These are phyloP conservation scores for Warburgia ugandensis DNA, from an alignment of 164 flowering plant species.

Conservation along the genomic window DNA sequence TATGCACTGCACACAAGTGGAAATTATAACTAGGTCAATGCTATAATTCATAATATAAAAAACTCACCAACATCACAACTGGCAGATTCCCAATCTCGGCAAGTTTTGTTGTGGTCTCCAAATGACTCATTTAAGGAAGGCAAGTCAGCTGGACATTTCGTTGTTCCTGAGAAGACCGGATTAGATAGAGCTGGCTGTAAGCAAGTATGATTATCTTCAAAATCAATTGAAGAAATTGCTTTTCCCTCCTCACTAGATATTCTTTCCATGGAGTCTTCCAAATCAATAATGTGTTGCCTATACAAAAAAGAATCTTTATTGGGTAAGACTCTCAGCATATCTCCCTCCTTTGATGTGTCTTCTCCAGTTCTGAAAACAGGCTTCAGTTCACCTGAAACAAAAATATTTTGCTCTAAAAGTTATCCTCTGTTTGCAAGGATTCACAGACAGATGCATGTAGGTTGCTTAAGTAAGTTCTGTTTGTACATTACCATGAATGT, in stretches of 20 bases:
- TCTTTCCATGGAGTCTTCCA: background rate
- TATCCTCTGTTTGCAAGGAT: constrained; percentile 1
- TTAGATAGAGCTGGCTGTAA: constrained; percentile 12
- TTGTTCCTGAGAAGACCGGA: constrained; percentile 6
- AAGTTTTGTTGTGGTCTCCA: constrained; percentile 5
- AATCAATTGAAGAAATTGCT: background rate
- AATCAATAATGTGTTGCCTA: too few relatives aligned
- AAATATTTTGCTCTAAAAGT: background rate
- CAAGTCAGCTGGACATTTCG: constrained; percentile 8
- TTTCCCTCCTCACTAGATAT: background rate
- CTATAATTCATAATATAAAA: background rate
- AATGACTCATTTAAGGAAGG: constrained; percentile 5
- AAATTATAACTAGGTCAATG: too few relatives aligned
- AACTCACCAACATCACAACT: constrained; percentile 12
- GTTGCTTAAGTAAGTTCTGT: too few relatives aligned
- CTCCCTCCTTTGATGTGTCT: background rate
- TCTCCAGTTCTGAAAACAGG: background rate
- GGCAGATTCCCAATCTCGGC: constrained; percentile 2
- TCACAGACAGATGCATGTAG: constrained; percentile 4
- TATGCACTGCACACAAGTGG: too few relatives aligned
- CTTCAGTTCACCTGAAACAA: constrained; percentile 12
- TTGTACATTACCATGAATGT: constrained; percentile 9
- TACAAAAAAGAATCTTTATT: too few relatives aligned
- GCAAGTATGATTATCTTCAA: constrained; percentile 10
- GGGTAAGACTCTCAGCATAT: background rate